phyloP scores from a whole-genome alignment of 2,329 filamentous ascomycete species.

The Trichoderma oligosporum region DNA sequence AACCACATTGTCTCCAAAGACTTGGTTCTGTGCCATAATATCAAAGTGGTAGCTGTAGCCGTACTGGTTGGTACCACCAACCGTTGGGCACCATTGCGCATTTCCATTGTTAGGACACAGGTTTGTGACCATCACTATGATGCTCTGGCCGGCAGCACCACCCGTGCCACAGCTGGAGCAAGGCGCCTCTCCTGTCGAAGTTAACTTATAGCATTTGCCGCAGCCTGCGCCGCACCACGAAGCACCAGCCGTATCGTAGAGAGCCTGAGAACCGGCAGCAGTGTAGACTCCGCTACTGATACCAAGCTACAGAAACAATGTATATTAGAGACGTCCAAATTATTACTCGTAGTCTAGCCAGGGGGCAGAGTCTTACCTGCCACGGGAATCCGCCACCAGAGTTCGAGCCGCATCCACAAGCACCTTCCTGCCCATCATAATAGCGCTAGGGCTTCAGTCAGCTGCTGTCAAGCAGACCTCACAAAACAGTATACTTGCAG shows the following conservation, averaged over 20 bases:
- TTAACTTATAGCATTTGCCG: slow-evolving; percentile 9
- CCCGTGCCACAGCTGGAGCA: slow-evolving; percentile 5
- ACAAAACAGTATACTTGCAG: not conserved
- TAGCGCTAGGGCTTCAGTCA: not conserved
- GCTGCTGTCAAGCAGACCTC: not conserved
- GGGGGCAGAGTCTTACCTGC: not conserved
- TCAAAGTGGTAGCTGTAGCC: slow-evolving; percentile 14
- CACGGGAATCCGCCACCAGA: slow-evolving; percentile 7
- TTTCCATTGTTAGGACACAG: slow-evolving; percentile 13
- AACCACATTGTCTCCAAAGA: slow-evolving; percentile 11
- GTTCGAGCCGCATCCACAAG: slow-evolving; percentile 4
- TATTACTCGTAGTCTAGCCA: not conserved
- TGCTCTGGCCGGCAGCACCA: slow-evolving; percentile 11
- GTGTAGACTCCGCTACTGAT: slow-evolving; percentile 11
- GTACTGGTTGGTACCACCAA: slow-evolving; percentile 10
- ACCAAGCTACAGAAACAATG: not conserved
- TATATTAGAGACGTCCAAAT: too few relatives aligned
- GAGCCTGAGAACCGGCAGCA: slow-evolving; percentile 10
- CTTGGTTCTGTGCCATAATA: slow-evolving; percentile 3
- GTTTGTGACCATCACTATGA: slow-evolving; percentile 11
- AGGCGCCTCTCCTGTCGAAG: slow-evolving; percentile 5
- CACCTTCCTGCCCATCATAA: slow-evolving; percentile 9
- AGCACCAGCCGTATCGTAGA: slow-evolving; percentile 9
- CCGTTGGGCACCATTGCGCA: slow-evolving; percentile 1
- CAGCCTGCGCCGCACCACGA: slow-evolving; percentile 13